Evolutionary conservation across 2,329 filamentous ascomycete genomes (phyloP).

Genomic region (Nemania diffusa): DNA sequence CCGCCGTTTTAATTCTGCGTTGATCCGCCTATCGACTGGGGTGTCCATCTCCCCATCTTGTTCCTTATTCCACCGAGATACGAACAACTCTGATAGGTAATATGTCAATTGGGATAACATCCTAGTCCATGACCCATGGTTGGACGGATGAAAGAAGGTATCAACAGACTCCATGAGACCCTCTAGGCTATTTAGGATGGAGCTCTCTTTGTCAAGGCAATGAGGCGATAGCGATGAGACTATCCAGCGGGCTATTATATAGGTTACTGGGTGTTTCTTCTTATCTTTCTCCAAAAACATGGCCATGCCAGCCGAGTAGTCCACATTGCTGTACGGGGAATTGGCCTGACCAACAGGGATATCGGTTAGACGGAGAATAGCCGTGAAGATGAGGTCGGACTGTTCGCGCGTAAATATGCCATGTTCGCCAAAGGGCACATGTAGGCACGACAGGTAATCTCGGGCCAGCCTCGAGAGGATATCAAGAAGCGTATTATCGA

Average conservation of each 20-base stretch:
- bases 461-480: conserved; percentile 87
- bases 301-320: conserved; percentile 83
- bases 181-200: conserved; percentile 85
- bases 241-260: conserved; percentile 93
- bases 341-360: conserved; percentile 97
- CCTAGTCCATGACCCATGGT: conserved; percentile 90
- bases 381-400: conserved; percentile 91
- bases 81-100: conserved; percentile 94
- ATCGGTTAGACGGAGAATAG: conserved; percentile 86
- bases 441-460: conserved; percentile 78
- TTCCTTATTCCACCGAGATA: conserved; percentile 97
- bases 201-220: conserved; percentile 80
- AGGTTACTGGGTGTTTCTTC: conserved; percentile 90
- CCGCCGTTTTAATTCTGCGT: conserved; percentile 80
- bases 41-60: conserved; percentile 91
- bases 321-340: conserved; percentile 88
- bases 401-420: conserved; percentile 94
- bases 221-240: conserved; percentile 91
- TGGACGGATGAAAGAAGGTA: conserved; percentile 98
- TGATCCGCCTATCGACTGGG: conserved; percentile 81
- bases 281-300: conserved; percentile 91
- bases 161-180: conserved; percentile 94
- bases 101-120: conserved; percentile 90
- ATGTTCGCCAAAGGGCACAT: conserved; percentile 84
- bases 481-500: conserved; percentile 90